Conservation (phyloP, 2,329 filamentous ascomycete genomes). For the Phyllachora maydis region DNA sequence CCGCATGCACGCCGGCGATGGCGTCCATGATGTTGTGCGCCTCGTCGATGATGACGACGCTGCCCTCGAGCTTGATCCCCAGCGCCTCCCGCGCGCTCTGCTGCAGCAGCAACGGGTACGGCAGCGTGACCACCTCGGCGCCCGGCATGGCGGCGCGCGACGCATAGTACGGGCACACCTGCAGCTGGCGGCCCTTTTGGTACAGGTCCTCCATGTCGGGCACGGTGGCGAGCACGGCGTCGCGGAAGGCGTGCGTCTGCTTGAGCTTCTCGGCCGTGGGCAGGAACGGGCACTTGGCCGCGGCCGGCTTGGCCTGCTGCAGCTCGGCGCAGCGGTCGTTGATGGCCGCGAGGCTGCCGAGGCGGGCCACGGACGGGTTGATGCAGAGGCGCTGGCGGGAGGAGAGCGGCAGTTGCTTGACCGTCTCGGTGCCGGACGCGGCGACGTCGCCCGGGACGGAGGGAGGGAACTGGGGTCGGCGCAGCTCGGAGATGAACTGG, state of each 20-base stretch:
- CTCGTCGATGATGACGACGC: conserved; percentile 91
- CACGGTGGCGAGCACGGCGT: conserved; percentile 63
- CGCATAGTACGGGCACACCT: conserved; percentile 92
- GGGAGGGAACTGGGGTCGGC: conserved; percentile 56
- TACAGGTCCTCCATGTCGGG: conserved; percentile 88
- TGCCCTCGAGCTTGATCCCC: conserved; percentile 65
- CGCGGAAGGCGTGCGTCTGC: conserved; percentile 62
- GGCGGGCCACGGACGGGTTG: conserved; percentile 56
- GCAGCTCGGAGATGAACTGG: conserved; percentile 70
- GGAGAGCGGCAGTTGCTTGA: conserved; percentile 69
- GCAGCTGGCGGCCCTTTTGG: conserved; percentile 53
- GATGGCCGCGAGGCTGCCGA: conserved; percentile 58
- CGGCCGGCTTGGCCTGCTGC: conserved; percentile 51
- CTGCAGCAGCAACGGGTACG: conserved; percentile 79
- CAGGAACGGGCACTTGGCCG: conserved; percentile 55
- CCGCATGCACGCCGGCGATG: conserved; percentile 69
- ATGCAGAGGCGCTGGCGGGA: conserved; percentile 82
- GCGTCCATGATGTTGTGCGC: conserved; percentile 97
- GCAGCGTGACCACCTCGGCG: conserved; percentile 78
- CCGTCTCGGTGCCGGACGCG: conserved; percentile 22
- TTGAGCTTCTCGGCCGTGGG: conserved; percentile 57
- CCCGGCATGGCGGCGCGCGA: conserved; percentile 64
- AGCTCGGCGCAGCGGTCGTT: conserved; percentile 86
- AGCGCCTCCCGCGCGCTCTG: conserved; percentile 73
- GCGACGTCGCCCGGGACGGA: conserved; percentile 22